Percentiles rank a stretch among this genome's conserved stretches.
These are phyloP conservation scores for Emmonsiellopsis sp. DNA, from an alignment of 2,329 filamentous ascomycete genomes.

Conservation along the genomic window DNA sequence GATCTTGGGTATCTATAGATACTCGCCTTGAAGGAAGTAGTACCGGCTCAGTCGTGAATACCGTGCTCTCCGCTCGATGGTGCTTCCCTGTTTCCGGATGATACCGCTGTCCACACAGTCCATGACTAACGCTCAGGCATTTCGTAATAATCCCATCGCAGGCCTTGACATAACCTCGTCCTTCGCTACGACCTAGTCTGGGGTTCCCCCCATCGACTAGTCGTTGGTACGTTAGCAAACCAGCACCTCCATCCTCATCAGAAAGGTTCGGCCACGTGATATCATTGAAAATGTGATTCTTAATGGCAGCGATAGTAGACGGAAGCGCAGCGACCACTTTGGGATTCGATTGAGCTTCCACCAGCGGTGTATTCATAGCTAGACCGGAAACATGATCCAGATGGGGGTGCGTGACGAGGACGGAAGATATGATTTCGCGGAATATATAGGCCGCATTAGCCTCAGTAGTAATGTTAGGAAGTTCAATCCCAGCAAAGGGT, in stretches of 20 bases:
- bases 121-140: slow-evolving; percentile 79
- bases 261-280: slow-evolving; percentile 96
- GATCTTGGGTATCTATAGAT: slow-evolving; percentile 24
- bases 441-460: slow-evolving; percentile 78
- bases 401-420: slow-evolving; percentile 94
- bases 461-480: slow-evolving; percentile 56
- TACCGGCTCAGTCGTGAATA: slow-evolving; percentile 38
- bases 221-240: slow-evolving; percentile 81
- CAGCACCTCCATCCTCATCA: slow-evolving; percentile 90
- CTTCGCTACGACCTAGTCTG: slow-evolving; percentile 69
- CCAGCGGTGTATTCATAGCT: slow-evolving; percentile 83
- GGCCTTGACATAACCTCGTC: slow-evolving; percentile 76
- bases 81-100: slow-evolving; percentile 39
- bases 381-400: slow-evolving; percentile 88
- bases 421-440: slow-evolving; percentile 70
- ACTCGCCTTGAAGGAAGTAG: slow-evolving; percentile 31
- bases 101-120: slow-evolving; percentile 70
- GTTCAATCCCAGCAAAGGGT: slow-evolving; percentile 68
- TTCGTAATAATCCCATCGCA: slow-evolving; percentile 85
- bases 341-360: slow-evolving; percentile 64
- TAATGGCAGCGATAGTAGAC: slow-evolving; percentile 83
- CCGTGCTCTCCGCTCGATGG: slow-evolving; percentile 45
- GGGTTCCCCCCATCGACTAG: slow-evolving; percentile 82
- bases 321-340: slow-evolving; percentile 82
- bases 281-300: slow-evolving; percentile 93